A percentile compares a stretch with the other conserved stretches of the same genome.
Conservation (phyloP, 2,329 filamentous ascomycete genomes). For the Acrodontium crateriforme region DNA sequence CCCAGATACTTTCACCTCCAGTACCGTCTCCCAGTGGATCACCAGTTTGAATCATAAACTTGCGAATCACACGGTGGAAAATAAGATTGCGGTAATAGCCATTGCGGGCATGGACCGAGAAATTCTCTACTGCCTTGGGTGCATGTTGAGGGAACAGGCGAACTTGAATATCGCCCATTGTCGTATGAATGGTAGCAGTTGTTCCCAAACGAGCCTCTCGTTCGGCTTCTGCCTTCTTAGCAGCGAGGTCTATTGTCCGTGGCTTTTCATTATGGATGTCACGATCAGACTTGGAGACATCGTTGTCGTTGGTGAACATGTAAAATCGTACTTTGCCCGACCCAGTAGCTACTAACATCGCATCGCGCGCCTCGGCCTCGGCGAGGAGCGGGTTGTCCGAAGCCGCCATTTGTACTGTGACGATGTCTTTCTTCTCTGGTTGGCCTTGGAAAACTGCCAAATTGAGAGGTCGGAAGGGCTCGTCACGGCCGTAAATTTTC, state of each 20-base stretch:
- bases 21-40: constrained; percentile 82
- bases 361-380: constrained; percentile 81
- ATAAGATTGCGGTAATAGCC: constrained; percentile 97
- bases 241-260: constrained; percentile 41
- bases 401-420: constrained; percentile 94
- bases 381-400: constrained; percentile 85
- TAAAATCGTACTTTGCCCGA: constrained; percentile 87
- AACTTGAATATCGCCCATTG: constrained; percentile 83
- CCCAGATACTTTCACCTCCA: constrained; percentile 85
- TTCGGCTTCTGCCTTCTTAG: constrained; percentile 39
- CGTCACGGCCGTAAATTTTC: constrained; percentile 79
- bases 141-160: constrained; percentile 86
- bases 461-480: constrained; percentile 71
- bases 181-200: constrained; percentile 79
- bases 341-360: constrained; percentile 73
- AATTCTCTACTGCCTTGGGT: constrained; percentile 93
- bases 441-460: constrained; percentile 86
- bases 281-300: constrained; percentile 67
- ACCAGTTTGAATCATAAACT: constrained; percentile 94
- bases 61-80: constrained; percentile 92
- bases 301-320: constrained; percentile 88
- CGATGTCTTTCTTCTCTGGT: constrained; percentile 82
- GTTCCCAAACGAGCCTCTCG: constrained; percentile 61
- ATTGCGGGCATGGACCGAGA: constrained; percentile 75
- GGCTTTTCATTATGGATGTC: constrained; percentile 95